A percentile compares a stretch with the other conserved stretches of the same genome.
These are phyloP conservation scores for Leccinum arenicola DNA, from an alignment of 768 basidiomycete genomes.

Conservation along the genomic window DNA sequence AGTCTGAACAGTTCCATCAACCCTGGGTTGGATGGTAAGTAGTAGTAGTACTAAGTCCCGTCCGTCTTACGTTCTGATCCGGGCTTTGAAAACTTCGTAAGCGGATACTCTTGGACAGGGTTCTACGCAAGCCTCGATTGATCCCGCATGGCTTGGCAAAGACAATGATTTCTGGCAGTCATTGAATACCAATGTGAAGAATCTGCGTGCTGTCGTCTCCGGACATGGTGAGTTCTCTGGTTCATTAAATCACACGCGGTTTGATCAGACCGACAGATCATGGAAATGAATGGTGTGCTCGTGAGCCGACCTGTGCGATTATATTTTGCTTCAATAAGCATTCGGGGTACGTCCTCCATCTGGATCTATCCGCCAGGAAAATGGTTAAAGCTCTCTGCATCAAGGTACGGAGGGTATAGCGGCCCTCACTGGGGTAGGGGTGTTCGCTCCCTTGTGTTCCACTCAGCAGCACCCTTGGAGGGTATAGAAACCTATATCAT, in stretches of 20 bases:
- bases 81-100: slow-evolving; percentile 20
- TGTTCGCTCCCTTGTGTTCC: slow-evolving; percentile 61
- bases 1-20: slow-evolving; percentile 37
- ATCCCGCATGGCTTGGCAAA: slow-evolving; percentile 37
- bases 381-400: neutral
- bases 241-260: neutral
- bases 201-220: slow-evolving; percentile 64
- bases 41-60: neutral
- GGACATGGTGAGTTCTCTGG: slow-evolving; percentile 55
- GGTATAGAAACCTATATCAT: slow-evolving; percentile 64
- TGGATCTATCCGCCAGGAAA: neutral
- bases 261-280: slow-evolving; percentile 46
- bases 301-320: slow-evolving; percentile 57
- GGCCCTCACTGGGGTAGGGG: slow-evolving; percentile 57
- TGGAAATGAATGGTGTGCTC: slow-evolving; percentile 77
- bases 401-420: slow-evolving; percentile 64
- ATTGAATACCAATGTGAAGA: slow-evolving; percentile 55
- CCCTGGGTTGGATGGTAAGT: slow-evolving; percentile 42
- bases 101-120: slow-evolving; percentile 53
- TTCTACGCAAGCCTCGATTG: slow-evolving; percentile 56
- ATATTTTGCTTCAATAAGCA: slow-evolving; percentile 79
- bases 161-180: slow-evolving; percentile 65
- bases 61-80: neutral
- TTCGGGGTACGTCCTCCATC: slow-evolving; percentile 48
- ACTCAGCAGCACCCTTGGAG: slow-evolving; percentile 41